Conservation (phyloP, 1,284 basidiomycete species). For the Trichosporon sp. region DNA sequence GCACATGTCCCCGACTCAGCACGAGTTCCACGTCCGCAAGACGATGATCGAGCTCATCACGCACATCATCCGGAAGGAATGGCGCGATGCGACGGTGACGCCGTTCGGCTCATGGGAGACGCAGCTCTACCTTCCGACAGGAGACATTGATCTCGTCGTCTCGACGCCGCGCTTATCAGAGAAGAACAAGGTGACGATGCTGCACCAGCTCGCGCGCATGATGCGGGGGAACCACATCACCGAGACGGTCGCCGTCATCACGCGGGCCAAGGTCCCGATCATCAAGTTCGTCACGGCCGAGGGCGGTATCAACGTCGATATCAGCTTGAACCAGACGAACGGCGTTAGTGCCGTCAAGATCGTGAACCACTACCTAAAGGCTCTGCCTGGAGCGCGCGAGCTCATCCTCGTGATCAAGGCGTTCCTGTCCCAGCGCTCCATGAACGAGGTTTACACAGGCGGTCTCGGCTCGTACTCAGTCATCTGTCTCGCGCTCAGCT, state of each 20-base stretch:
- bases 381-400: constrained; percentile 73
- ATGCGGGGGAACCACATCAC: constrained; percentile 60
- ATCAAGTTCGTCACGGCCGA: constrained; percentile 83
- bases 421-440: constrained; percentile 85
- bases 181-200: constrained; percentile 50
- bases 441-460: constrained; percentile 97
- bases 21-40: constrained; percentile 80
- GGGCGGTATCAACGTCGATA: constrained; percentile 76
- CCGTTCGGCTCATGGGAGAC: constrained; percentile 95
- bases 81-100: constrained; percentile 77
- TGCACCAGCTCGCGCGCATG: constrained; percentile 57
- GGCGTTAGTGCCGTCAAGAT: constrained; percentile 80
- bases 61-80: constrained; percentile 66
- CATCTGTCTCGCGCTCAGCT: constrained; percentile 88
- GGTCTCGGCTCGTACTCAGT: constrained; percentile 93
- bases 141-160: constrained; percentile 66
- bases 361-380: constrained; percentile 75
- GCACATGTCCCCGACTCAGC: constrained; percentile 82
- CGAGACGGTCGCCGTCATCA: constrained; percentile 73
- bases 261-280: constrained; percentile 88
- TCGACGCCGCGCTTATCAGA: constrained; percentile 52
- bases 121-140: constrained; percentile 88
- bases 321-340: constrained; percentile 85
- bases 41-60: constrained; percentile 76
- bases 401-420: constrained; percentile 86